Evolutionary conservation across 75 land plant genomes (phyloP).

Genomic region (Ceratopteris richardii): DNA sequence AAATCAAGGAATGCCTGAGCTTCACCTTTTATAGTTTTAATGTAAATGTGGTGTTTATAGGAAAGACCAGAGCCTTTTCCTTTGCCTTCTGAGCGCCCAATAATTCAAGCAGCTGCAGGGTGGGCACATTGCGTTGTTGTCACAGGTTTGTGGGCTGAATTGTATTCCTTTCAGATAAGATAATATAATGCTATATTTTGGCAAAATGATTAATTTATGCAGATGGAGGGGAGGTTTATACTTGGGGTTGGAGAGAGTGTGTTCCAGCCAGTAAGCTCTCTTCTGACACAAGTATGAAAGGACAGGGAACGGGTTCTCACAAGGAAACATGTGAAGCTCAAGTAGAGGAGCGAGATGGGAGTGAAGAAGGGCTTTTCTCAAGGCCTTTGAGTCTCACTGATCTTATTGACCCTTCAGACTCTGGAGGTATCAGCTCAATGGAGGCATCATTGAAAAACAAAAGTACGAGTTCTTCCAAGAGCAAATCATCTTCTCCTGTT

Average conservation of each 20-base stretch:
- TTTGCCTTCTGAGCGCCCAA: slow-evolving; percentile 53
- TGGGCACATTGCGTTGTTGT: slow-evolving; percentile 97
- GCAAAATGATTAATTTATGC: slow-evolving; percentile 1
- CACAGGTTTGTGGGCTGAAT: slow-evolving; percentile 46
- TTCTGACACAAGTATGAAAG: slow-evolving; percentile 24
- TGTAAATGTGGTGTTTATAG: slow-evolving; percentile 17
- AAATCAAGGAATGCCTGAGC: no score
- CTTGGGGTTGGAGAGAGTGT: slow-evolving; percentile 99
- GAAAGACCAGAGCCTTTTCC: slow-evolving; percentile 94
- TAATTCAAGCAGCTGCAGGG: slow-evolving; percentile 88
- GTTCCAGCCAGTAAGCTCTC: slow-evolving; percentile 67
- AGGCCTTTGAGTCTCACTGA: background rate
- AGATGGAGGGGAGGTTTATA: slow-evolving; percentile 77
- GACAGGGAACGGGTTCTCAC: slow-evolving; percentile 14
- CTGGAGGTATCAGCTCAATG: background rate
- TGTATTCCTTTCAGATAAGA: background rate
- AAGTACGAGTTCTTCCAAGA: background rate
- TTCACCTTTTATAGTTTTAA: no score
- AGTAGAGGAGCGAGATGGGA: background rate
- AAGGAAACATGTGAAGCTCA: slow-evolving; percentile 29
- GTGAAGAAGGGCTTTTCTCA: background rate
- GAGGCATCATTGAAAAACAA: background rate
- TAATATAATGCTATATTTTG: background rate
- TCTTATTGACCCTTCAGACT: background rate
- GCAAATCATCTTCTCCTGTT: slow-evolving; percentile 1